Conservation (phyloP, 176 grass and related monocot species). For the Oryza glaberrima region DNA sequence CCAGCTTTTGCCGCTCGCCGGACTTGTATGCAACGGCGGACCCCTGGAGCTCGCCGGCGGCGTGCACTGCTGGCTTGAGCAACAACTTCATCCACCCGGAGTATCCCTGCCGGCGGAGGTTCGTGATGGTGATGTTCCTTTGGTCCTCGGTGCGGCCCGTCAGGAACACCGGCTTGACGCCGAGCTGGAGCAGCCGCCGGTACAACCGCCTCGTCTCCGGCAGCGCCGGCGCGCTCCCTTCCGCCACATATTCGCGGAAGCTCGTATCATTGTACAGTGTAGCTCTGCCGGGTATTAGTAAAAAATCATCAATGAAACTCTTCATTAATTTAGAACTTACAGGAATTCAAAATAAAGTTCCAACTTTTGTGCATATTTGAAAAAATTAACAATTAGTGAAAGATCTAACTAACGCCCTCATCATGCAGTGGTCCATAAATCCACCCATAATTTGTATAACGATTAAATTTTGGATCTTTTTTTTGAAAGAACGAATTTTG, state of each 20-base stretch:
- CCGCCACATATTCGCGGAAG: slow-evolving; percentile 43
- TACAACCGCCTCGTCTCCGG: slow-evolving; percentile 51
- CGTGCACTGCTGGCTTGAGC: slow-evolving; percentile 37
- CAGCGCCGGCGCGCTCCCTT: slow-evolving; percentile 42
- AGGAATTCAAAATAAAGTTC: too few species aligned
- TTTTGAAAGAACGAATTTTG: too few species aligned
- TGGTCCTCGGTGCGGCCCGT: slow-evolving; percentile 46
- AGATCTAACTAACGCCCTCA: too few species aligned
- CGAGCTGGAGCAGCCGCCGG: slow-evolving; percentile 41
- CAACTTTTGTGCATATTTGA: too few species aligned
- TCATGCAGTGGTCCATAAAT: too few species aligned
- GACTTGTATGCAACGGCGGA: slow-evolving; percentile 52
- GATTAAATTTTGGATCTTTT: too few species aligned
- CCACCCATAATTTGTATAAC: too few species aligned
- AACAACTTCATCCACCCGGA: slow-evolving; percentile 45
- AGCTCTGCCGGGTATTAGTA: not conserved
- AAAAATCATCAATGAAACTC: too few species aligned
- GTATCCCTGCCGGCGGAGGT: slow-evolving; percentile 40
- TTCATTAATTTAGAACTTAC: too few species aligned
- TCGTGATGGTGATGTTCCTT: slow-evolving; percentile 23
- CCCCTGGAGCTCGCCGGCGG: not conserved
- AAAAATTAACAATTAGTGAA: too few species aligned
- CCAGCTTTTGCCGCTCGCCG: slow-evolving; percentile 47
- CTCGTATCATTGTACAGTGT: slow-evolving; percentile 45
- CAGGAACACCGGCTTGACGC: slow-evolving; percentile 1